These are phyloP conservation scores for Asterochloris erici DNA, from an alignment of 139 green algal genomes.

Conservation along the genomic window DNA sequence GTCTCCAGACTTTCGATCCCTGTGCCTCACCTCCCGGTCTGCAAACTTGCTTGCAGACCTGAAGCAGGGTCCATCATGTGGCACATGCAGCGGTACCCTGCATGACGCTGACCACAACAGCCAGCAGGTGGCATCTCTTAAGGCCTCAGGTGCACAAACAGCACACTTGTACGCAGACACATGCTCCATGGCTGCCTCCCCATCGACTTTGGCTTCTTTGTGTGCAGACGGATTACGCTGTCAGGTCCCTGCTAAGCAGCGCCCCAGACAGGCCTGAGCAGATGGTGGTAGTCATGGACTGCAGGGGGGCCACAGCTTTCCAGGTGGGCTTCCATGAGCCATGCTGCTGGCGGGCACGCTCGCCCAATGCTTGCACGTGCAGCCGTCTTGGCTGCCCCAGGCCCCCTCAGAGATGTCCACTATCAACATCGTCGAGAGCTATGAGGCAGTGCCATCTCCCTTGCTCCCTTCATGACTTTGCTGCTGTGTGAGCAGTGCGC, in stretches of 20 bases:
- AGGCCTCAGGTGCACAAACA: background rate
- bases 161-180: background rate
- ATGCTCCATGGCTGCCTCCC: background rate
- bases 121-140: background rate
- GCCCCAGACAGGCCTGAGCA: conserved; percentile 10
- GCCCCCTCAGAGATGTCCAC: background rate
- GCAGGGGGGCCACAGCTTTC: conserved; percentile 13
- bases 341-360: background rate
- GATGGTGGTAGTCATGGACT: conserved; percentile 20
- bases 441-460: background rate
- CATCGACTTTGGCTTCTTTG: background rate
- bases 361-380: background rate
- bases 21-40: background rate
- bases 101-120: background rate
- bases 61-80: background rate
- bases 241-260: background rate
- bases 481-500: background rate
- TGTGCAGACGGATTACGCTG: conserved; percentile 7
- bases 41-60: background rate
- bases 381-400: background rate
- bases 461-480: background rate
- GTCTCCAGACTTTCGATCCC: background rate
- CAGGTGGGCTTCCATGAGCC: conserved; percentile 2
- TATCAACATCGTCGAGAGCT: background rate
- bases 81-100: background rate